A percentile compares a stretch with the other conserved stretches of the same genome.
These are phyloP conservation scores for Trametes villosa DNA, from an alignment of 768 basidiomycete genomes.

Conservation along the genomic window DNA sequence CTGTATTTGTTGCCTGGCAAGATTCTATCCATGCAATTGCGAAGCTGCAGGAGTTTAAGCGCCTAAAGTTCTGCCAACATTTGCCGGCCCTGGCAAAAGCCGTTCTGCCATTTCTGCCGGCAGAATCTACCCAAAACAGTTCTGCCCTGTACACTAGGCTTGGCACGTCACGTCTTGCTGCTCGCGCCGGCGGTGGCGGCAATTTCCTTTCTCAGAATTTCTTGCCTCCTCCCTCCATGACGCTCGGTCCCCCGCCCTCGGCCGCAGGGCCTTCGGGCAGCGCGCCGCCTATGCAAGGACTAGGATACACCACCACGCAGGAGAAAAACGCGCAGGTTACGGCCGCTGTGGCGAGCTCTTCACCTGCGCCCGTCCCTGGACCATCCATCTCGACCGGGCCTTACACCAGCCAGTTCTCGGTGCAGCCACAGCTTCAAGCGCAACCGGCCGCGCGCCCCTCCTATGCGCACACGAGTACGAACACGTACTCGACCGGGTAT, in stretches of 20 bases:
- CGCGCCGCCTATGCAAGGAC: constrained; percentile 11
- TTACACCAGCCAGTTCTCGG: constrained; percentile 16
- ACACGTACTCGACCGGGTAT: neutral
- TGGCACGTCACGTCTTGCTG: too few species aligned
- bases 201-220: constrained; percentile 21
- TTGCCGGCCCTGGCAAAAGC: too few species aligned
- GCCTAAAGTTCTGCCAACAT: too few species aligned
- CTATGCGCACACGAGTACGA: neutral
- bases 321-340: constrained; percentile 9
- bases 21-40: too few species aligned
- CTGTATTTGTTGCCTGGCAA: too few species aligned
- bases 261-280: constrained; percentile 45
- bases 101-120: neutral
- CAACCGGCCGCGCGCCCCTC: constrained; percentile 10
- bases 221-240: constrained; percentile 34
- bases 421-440: constrained; percentile 18
- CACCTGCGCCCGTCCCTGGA: constrained; percentile 4
- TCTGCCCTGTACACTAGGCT: too few species aligned
- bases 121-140: neutral
- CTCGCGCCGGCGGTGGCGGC: constrained; percentile 15
- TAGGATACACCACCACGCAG: neutral
- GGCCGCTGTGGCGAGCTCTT: neutral
- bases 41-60: too few species aligned
- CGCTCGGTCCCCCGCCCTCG: constrained; percentile 45
- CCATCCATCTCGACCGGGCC: constrained; percentile 10